These are phyloP conservation scores for Echinochloa phyllopogon DNA, from an alignment of 176 grass and related monocot species.

Conservation along the genomic window DNA sequence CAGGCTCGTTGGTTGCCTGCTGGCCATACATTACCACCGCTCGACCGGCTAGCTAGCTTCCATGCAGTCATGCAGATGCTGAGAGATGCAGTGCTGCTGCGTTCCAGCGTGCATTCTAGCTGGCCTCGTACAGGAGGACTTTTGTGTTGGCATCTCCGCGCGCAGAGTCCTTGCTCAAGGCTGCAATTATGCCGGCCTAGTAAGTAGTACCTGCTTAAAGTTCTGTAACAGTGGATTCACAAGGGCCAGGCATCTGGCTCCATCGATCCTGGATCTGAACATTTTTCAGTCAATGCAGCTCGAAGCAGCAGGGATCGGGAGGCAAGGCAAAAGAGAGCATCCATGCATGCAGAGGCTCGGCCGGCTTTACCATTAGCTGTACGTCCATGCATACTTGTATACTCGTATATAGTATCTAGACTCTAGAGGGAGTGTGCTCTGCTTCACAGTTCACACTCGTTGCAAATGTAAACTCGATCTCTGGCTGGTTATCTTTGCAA, in stretches of 20 bases:
- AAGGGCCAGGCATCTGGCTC: neutral
- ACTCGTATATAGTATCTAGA: no score
- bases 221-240: neutral
- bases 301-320: neutral
- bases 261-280: neutral
- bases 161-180: neutral
- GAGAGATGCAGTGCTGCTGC: no score
- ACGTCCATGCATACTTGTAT: neutral
- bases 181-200: neutral
- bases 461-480: no score
- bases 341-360: neutral
- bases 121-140: neutral
- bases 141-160: neutral
- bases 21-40: neutral
- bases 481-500: no score
- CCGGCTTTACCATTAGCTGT: neutral
- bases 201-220: neutral
- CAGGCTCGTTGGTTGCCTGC: neutral
- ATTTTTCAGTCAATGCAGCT: constrained; percentile 4
- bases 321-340: neutral
- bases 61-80: no score
- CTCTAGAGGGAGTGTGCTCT: neutral
- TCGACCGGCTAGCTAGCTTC: neutral
- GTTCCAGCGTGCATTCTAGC: neutral
- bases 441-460: no score